phyloP scores from a whole-genome alignment of 2,329 filamentous ascomycete species.

The Exophiala dermatitidis region DNA sequence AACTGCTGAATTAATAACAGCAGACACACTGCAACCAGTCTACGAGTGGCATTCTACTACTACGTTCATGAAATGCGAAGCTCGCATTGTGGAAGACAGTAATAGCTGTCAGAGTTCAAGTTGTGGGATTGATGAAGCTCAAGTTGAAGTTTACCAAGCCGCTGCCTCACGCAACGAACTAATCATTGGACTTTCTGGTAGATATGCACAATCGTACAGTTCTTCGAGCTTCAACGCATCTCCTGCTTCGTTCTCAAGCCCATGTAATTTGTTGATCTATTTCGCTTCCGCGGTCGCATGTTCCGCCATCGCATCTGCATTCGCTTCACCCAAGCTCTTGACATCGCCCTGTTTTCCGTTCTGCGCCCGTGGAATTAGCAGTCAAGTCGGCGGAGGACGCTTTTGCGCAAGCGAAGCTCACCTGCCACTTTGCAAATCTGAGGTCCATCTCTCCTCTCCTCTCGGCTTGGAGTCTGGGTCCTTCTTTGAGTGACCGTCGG shows the following conservation, averaged over 20 bases:
- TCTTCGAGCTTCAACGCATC: conserved; percentile 19
- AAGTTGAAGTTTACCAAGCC: neutral
- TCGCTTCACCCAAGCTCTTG: conserved; percentile 60
- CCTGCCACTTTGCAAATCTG: conserved; percentile 90
- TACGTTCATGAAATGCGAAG: no score
- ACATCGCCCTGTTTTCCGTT: conserved; percentile 91
- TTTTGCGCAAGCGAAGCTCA: conserved; percentile 46
- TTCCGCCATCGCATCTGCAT: conserved; percentile 44
- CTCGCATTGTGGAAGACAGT: no score
- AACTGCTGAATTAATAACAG: no score
- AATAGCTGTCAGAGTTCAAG: no score
- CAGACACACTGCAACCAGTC: no score
- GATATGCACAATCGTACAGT: conserved; percentile 2
- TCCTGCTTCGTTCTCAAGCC: conserved; percentile 22
- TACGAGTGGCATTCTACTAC: no score
- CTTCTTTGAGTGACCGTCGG: conserved; percentile 94
- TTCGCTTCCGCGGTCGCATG: conserved; percentile 39
- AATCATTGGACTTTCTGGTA: neutral
- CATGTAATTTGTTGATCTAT: conserved; percentile 29
- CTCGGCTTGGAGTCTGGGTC: conserved; percentile 79
- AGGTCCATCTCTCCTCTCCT: conserved; percentile 83
- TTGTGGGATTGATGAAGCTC: no score
- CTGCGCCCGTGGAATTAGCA: conserved; percentile 41
- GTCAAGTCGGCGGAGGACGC: neutral
- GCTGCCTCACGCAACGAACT: neutral